Base-by-base conservation (phyloP, 345 rosid genomes). In the Angophora floribunda region DNA sequence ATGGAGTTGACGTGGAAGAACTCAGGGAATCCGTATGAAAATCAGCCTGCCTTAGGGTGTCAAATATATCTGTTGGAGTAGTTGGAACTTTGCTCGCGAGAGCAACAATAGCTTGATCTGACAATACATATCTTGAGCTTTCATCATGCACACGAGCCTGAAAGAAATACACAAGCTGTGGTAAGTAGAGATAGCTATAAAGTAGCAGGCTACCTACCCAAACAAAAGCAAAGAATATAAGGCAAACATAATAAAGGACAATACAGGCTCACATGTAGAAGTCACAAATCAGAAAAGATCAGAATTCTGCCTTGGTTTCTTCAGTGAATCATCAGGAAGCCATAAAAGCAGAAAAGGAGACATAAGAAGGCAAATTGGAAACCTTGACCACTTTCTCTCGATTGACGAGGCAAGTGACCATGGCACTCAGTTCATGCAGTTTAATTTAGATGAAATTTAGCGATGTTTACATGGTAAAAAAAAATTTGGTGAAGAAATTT, bases 91-190 rank as follows among this genome's bases (percentile, higher is more conserved):
- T 93, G 85, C 75, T 89, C 28, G 98, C 96, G 55, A 98, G 95
- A 87, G 95, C 93, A 88, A 94, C 87, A 87, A 98, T 90, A 55
- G 98, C 98, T 87, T 93, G 97, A 89, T 98, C 99, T 59, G 99
- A 94, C 91, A 98, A 87, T 47, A 96, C 95, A 91, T 90, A 96
- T 92, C 97, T 95, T 24, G 92, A 91, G 93, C 99, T 96, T 93
- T 98, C 99, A 90, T 97, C 99, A 93, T 97, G 99, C 80, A 97
- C 92, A 52, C 98, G 97, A 88, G 97, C 99, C 99, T 97, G 94
- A 88, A 91, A 41, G 93, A 86, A 86, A 88, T 88, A 65, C 45
- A 59, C 85, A 89, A 50, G 91, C 87, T 51, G 65, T 24, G 80
- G 24, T 84, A 52, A 85, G 86, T 85, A 91, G 87, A 65, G 44